Percentiles rank a stretch among this genome's conserved stretches.
Conservation (phyloP, 768 basidiomycete species). For the Saitozyma sp. region DNA sequence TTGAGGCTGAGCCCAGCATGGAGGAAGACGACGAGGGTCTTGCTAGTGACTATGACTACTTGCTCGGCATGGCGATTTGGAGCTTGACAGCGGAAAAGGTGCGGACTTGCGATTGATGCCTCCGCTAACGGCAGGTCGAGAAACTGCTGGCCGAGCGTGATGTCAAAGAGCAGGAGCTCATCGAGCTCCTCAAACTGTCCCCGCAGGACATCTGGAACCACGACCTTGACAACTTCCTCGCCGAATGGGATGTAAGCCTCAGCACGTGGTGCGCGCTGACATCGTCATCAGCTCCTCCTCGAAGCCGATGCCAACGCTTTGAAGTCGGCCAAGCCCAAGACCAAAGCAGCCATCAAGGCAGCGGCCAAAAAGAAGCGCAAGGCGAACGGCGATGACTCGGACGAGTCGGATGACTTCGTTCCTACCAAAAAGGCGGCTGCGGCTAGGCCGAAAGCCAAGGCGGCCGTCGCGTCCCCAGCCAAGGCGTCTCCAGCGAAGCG, state of each 20-base stretch:
- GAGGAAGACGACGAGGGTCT: constrained; percentile 58
- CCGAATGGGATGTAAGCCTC: constrained; percentile 75
- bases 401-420: constrained; percentile 62
- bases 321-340: constrained; percentile 60
- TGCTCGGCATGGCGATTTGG: constrained; percentile 92
- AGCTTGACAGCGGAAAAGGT: constrained; percentile 93
- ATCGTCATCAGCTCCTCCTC: constrained; percentile 31
- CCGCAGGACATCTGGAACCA: constrained; percentile 85
- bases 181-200: constrained; percentile 70
- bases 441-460: constrained; percentile 46
- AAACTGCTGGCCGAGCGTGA: constrained; percentile 75
- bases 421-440: constrained; percentile 55
- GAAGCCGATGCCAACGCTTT: constrained; percentile 57
- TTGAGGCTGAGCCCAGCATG: constrained; percentile 64
- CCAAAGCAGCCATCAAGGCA: constrained; percentile 55
- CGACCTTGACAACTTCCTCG: constrained; percentile 80
- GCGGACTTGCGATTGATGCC: constrained; percentile 1
- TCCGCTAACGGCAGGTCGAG: constrained; percentile 63
- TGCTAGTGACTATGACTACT: constrained; percentile 79
- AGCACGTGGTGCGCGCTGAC: constrained; percentile 3
- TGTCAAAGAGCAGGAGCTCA: constrained; percentile 78
- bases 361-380: constrained; percentile 55
- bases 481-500: constrained; percentile 31
- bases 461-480: constrained; percentile 29
- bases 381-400: constrained; percentile 45